Base-by-base conservation (phyloP, 164 flowering plant species). In the Tetrastigma voinierianum region DNA sequence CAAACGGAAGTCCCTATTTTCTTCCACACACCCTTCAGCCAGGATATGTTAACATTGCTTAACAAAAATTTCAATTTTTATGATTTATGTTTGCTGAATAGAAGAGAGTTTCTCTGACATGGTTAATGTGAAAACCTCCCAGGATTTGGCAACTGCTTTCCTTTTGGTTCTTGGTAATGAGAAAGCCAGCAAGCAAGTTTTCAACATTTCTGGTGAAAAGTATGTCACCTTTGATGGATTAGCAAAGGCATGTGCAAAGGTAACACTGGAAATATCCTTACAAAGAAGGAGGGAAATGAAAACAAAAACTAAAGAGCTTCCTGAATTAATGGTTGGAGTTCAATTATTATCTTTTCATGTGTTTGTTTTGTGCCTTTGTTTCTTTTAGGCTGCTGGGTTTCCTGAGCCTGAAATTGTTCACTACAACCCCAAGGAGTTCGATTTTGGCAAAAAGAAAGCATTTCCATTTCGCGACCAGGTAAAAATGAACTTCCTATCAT, bases 391-490 rank as follows among this genome's bases (percentile, higher is more conserved):
- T 77, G 98, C 74, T 79, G 96, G 96, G 24, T 95, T 95, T 80
- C 98, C 98, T 18, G 97, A 95, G 71, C 98, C 98, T 14, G 96
- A 92, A 72, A 70, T 95, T 24, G 59, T 95, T 58, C 96, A 95
- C 73, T 95, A 84, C 66, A 90, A 90, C 63, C 94, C 99, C 24
- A 90, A 92, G 79, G 97, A 88, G 57, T 95, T 81, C 57, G 99
- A 95, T 75, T 90, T 92, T 63, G 99, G 99, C 10, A 95, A 95
- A 72, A 95, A 92, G 94, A 92, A 92, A 83, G 79, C 97, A 10
- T 95, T 95, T 46, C 99, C 97, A 21, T 95, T 95, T 87, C 87
- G 97, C 12, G 97, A 95, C 73, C 97, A 92, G 97, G 99, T 87
- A 81, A 51, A 44, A 72, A 53, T 49, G 18, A 4, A 44, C 1